Evolutionary conservation across 148 eudicot genomes (phyloP), one percentile per base, ranked within the genome.

Genomic region (Cornus florida): DNA sequence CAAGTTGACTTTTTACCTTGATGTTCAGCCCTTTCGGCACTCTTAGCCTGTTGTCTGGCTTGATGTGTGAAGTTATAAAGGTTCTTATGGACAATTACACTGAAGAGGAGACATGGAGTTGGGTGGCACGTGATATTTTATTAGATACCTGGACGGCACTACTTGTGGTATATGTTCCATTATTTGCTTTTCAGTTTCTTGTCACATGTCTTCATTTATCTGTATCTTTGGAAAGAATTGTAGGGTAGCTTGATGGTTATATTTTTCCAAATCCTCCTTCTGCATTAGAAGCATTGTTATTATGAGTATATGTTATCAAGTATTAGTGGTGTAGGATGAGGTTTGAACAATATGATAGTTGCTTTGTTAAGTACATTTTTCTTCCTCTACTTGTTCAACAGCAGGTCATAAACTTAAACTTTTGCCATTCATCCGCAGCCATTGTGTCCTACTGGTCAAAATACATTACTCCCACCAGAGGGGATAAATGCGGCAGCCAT

Each of bases 61-160:
- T 97, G 89, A 97, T 92, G 95, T 81, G 89, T 84, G 95, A 97
- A 91, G 94, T 88, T 69, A 35, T 93, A 32, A 94, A 92, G 88
- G 92, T 82, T 81, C 93, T 89, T 70, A 91, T 90, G 89, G 83
- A 76, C 57, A 89, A 84, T 50, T 76, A 65, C 78, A 83, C 92
- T 35, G 99, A 92, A 24, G 99, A 97, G 78, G 99, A 97, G 91
- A 90, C 93, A 68, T 97, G 99, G 99, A 92, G 98, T 82, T 97
- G 94, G 91, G 92, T 85, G 48, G 98, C 99, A 80, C 93, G 99
- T 72, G 99, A 97, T 84, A 91, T 94, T 82, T 88, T 97, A 82
- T 83, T 97, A 74, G 99, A 97, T 87, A 89, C 98, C 41, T 97
- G 99, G 99, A 94, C 91, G 57, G 84, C 94, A 78, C 90, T 97